Base-by-base conservation (phyloP, 225 moss, liverwort and hornwort genomes). In the Takakia lepidozioides region DNA sequence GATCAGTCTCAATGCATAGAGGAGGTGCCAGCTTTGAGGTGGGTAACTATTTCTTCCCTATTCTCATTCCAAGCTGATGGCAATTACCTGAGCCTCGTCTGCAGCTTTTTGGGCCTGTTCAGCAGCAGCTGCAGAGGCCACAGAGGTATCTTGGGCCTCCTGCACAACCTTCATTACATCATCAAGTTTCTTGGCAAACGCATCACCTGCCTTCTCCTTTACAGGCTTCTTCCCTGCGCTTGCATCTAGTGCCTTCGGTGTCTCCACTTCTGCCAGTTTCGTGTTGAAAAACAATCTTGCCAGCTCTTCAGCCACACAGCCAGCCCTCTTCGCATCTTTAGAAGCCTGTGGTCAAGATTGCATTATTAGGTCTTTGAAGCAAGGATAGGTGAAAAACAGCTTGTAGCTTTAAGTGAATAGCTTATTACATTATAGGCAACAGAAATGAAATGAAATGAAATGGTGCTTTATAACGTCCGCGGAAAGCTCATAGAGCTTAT, bases 261-360 rank as follows among this genome's bases (percentile, higher is more conserved):
- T 66, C 39, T 82, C 83, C 10, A 80, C 66, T 49, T 93, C 88
- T 15, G 19, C 63, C 20, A 88, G 44, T 65, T 86, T 88, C 30
- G 65, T 55, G 29, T 60, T 62, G 37, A 81, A 86, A 2, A 88
- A 62, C 10, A 76, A 26, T 18, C 69, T 43, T 0, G 88, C 93
- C 23, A 88, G 45, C 52, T 79, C 55, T 24, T 61, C 69, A 25
- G 86, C 79, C 10, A 55, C 56, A 47, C 74, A 63, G 2, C 46
- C 69, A 48, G 63, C 65, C 27, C 4, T 25, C 45, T 62, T 59
- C 50, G 71, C 76, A 49, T 74, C 63, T 16, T 48, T 50, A 1
- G 56, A 25, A 10, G 72, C 81, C 73, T 86, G 22, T 22, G 35
- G 43, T 4, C 48, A 46, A 22, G 32, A n/a, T n/a, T n/a, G n/a